These are phyloP conservation scores for Penstemon eatonii DNA, from an alignment of 257 asterid genomes.

Conservation along the genomic window DNA sequence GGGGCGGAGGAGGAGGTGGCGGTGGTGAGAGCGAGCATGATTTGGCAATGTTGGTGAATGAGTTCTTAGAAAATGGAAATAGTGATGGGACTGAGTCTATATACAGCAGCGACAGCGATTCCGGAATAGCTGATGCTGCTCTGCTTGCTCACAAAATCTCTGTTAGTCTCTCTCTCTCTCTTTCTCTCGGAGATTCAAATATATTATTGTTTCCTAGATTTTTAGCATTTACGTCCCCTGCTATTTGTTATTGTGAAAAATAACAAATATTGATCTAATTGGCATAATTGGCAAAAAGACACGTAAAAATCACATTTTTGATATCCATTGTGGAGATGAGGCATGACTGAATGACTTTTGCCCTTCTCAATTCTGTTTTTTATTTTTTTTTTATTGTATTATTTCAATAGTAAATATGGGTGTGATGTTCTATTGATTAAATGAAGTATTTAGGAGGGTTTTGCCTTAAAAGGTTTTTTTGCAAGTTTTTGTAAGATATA, in stretches of 20 bases:
- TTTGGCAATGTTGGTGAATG: constrained; percentile 78
- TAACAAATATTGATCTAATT: background rate
- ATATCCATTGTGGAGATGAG: too few relatives aligned
- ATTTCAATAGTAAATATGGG: too few relatives aligned
- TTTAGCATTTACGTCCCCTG: background rate
- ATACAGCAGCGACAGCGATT: constrained; percentile 78
- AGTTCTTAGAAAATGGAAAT: constrained; percentile 66
- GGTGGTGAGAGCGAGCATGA: constrained; percentile 78
- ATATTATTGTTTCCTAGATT: background rate
- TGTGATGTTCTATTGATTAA: too few relatives aligned
- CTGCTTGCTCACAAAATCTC: constrained; percentile 66
- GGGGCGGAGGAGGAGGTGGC: constrained; percentile 50
- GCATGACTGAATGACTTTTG: too few relatives aligned
- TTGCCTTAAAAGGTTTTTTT: too few relatives aligned
- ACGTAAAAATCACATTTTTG: too few relatives aligned
- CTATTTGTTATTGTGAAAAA: background rate
- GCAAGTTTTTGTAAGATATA: too few relatives aligned
- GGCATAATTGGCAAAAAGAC: background rate
- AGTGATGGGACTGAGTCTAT: constrained; percentile 57
- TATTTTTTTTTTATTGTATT: background rate
- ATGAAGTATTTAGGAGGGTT: too few relatives aligned
- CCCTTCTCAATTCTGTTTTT: too few relatives aligned
- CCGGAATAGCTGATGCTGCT: constrained; percentile 53
- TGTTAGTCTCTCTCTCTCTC: constrained; percentile 39
- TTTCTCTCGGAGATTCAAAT: background rate